Percentiles rank a stretch among this genome's conserved stretches.
Conservation (phyloP, 2,329 filamentous ascomycete species). For the Arthrinium puccinioides region DNA sequence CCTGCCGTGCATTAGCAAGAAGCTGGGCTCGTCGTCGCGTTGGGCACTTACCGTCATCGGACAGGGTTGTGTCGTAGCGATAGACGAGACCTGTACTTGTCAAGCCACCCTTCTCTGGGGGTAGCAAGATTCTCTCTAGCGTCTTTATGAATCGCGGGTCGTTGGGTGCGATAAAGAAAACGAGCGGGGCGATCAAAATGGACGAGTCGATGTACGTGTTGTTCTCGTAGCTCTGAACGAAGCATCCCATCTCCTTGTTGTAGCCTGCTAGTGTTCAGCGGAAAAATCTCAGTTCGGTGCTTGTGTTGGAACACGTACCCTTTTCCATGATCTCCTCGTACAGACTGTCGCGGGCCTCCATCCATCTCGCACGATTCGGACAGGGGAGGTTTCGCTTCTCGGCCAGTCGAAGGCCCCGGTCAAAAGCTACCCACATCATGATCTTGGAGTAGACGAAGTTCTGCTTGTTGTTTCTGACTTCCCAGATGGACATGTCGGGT, state of each 20-base stretch:
- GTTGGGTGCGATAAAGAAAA: constrained; percentile 74
- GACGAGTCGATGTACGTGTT: constrained; percentile 65
- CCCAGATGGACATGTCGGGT: constrained; percentile 79
- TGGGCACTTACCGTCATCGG: constrained; percentile 63
- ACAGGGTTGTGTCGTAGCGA: constrained; percentile 62
- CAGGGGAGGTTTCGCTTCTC: constrained; percentile 73
- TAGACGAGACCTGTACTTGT: constrained; percentile 71
- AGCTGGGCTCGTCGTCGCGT: no score
- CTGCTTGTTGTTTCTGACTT: constrained; percentile 68
- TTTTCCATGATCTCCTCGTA: constrained; percentile 76
- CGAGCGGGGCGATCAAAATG: constrained; percentile 68
- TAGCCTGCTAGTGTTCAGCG: constrained; percentile 43
- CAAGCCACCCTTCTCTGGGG: constrained; percentile 67
- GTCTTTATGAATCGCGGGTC: constrained; percentile 69
- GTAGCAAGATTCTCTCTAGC: constrained; percentile 62
- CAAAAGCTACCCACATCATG: constrained; percentile 77
- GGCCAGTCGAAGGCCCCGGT: constrained; percentile 64
- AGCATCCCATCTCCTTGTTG: constrained; percentile 61
- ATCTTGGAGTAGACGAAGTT: constrained; percentile 78
- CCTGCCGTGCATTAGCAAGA: no score
- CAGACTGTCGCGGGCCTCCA: constrained; percentile 56
- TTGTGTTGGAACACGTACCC: constrained; percentile 25
- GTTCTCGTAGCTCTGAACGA: constrained; percentile 71
- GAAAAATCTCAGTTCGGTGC: no score
- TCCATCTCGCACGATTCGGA: constrained; percentile 60